These are phyloP conservation scores for Pleurotus ostreatus DNA, from an alignment of 768 basidiomycete species.

Conservation along the genomic window DNA sequence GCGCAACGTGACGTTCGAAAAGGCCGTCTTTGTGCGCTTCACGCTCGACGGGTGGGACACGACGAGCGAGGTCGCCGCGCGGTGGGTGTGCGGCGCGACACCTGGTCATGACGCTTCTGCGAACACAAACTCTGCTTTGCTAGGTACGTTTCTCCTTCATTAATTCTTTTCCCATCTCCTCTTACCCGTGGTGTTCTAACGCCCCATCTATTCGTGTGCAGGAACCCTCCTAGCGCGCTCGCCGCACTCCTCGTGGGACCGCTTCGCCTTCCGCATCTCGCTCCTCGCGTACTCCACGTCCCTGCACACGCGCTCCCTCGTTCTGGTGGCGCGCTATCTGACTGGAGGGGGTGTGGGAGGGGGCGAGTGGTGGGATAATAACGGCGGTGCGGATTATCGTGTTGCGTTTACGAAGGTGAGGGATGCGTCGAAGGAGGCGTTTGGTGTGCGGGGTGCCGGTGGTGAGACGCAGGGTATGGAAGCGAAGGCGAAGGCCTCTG, in stretches of 20 bases:
- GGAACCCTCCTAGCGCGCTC: too few species aligned
- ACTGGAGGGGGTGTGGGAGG: constrained; percentile 29
- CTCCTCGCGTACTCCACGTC: constrained; percentile 64
- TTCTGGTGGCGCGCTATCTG: constrained; percentile 55
- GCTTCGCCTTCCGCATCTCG: constrained; percentile 57
- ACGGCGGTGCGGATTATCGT: constrained; percentile 71
- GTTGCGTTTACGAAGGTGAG: constrained; percentile 48
- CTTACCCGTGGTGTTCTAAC: too few species aligned
- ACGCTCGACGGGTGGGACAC: constrained; percentile 96
- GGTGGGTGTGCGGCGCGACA: constrained; percentile 22
- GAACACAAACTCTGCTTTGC: background rate
- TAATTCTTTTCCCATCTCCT: too few species aligned
- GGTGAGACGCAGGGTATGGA: too few species aligned
- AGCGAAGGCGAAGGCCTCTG: too few species aligned
- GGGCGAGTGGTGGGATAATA: constrained; percentile 96
- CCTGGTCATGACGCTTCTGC: too few species aligned
- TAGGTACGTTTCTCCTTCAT: too few species aligned
- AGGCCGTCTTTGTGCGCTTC: constrained; percentile 80
- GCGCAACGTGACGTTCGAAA: constrained; percentile 83
- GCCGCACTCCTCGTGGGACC: constrained; percentile 38
- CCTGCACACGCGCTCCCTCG: constrained; percentile 52
- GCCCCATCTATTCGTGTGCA: too few species aligned
- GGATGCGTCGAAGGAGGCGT: too few species aligned
- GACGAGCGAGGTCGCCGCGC: constrained; percentile 73
- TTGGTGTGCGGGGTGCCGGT: too few species aligned